A percentile compares a stretch with the other conserved stretches of the same genome.
Evolutionary conservation across 176 grass and related monocot species (phyloP).

Genomic region (Puccinellia tenuiflora): DNA sequence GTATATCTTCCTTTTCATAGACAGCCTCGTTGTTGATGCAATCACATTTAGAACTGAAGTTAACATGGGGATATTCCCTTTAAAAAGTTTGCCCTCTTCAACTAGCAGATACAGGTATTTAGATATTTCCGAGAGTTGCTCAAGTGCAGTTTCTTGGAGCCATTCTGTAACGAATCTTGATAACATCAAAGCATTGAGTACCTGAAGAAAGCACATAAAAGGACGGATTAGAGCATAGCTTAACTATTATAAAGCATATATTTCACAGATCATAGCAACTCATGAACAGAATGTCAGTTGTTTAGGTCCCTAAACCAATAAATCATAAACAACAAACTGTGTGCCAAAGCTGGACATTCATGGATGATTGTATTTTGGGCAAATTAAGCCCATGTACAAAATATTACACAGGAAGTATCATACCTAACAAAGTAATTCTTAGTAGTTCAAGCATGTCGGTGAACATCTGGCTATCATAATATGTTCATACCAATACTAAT

Average conservation of each 20-base stretch:
- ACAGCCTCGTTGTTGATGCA: constrained; percentile 70
- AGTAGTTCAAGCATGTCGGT: not conserved
- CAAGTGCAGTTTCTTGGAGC: constrained; percentile 77
- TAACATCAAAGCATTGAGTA: constrained; percentile 54
- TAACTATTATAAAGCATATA: constrained; percentile 3
- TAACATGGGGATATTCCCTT: constrained; percentile 50
- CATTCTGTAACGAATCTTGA: constrained; percentile 57
- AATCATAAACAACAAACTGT: constrained; percentile 1
- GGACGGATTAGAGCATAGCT: constrained; percentile 6
- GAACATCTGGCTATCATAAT: not conserved
- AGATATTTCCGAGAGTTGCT: constrained; percentile 70
- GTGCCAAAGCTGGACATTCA: not conserved
- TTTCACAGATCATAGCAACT: not conserved
- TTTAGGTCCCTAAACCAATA: not conserved
- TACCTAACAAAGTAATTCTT: not conserved
- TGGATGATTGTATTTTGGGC: not conserved
- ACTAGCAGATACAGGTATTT: constrained; percentile 52
- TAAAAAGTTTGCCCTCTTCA: constrained; percentile 41
- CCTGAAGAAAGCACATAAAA: constrained; percentile 47
- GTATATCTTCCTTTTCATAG: constrained; percentile 90
- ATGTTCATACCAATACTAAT: not conserved
- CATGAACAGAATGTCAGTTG: not conserved
- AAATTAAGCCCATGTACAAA: not conserved
- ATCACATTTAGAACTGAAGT: constrained; percentile 66
- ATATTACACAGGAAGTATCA: not conserved